Evolutionary conservation across 2,329 filamentous ascomycete genomes (phyloP), one percentile per base, ranked within the genome.

Genomic region (Alternaria viburni): DNA sequence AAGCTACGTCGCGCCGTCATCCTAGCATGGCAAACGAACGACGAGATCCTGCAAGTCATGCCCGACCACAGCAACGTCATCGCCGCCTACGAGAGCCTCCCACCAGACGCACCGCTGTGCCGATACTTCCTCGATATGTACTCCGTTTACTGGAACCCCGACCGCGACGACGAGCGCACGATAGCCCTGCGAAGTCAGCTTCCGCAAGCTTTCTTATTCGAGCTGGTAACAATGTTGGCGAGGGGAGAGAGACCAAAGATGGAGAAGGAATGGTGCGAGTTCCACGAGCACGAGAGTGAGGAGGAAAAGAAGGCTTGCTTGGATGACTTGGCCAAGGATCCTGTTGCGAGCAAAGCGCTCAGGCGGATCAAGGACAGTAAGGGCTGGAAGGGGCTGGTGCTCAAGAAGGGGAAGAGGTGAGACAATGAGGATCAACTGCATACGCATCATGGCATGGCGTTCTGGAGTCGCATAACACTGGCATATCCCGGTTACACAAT

Each of bases 51-150:
- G 5, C 76, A 79, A 56, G 76, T 74, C 10, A 79, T 79, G 75
- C 76, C 76, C 4, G 76, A 79, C 43, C 76, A 79, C 59, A 74
- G 75, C 69, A 79, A 79, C 17, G 76, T 79, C 61, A 79, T 78
- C 54, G 68, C 74, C 0, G 76, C 76, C 4, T 79, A 79, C 56
- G 72, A 77, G 21, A 68, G 61, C 36, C 68, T 79, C 2, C 75
- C 76, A 1, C 68, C 74, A 8, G 71, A 74, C 46, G 71, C 76
- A 6, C 69, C 74, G 6, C 65, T 78, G 2, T 79, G 76, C 59
- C 66, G 71, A 25, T 78, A 78, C 68, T 79, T 79, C 58, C 69
- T 79, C 13, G 76, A 79, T 54, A 78, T 78, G 76, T 78, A 79
- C 50, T 73, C 67, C 6, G 76, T 78, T 15, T 78, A 77, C 65